Evolutionary conservation across 1,284 basidiomycete genomes (phyloP), one percentile per base, ranked within the genome.

Genomic region (Pascua guehoae): DNA sequence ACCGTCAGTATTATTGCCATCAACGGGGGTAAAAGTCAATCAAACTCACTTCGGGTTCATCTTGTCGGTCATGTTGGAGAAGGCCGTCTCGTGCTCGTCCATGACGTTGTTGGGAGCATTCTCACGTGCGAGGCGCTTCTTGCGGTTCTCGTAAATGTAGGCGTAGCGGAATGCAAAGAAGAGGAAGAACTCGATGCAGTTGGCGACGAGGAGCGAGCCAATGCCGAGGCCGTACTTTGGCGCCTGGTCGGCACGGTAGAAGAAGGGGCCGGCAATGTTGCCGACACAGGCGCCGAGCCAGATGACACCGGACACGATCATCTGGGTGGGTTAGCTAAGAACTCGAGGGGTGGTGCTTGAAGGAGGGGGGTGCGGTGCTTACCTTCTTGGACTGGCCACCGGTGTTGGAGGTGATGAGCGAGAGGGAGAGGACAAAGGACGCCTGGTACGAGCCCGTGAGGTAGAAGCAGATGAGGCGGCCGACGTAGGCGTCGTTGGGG

Each of bases 381-480:
- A n/a, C n/a, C n/a, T 79, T 79, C 71, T 81, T 81, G 16, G 78
- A 77, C 61, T 78, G 76, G 15, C 80, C 80, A 38, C 75, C 79
- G 1, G 78, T 76, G 65, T 82, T 82, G 12, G 78, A 78, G 8
- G 79, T 79, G 47, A 82, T 74, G 40, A 81, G 70, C 3, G 78
- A 79, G 12, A 82, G 69, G 4, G 76, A 78, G 24, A 82, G 61
- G 5, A 81, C 80, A 58, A 81, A 81, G 0, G 76, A 76, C 2
- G 78, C 70, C 59, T 81, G 79, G 50, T 78, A 79, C 8, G 78
- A 77, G 12, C 79, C 77, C 8, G 78, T 79, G 14, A 80, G 63
- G 67, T 69, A 78, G 68, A 74, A 91, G 85, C 61, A 91, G 61
- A 76, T 75, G 10, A 77, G 60, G n/a, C 75, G 62, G 1, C 73